Evolutionary conservation across 2,329 filamentous ascomycete genomes (phyloP).

Genomic region (Pleoardoris graminearum): DNA sequence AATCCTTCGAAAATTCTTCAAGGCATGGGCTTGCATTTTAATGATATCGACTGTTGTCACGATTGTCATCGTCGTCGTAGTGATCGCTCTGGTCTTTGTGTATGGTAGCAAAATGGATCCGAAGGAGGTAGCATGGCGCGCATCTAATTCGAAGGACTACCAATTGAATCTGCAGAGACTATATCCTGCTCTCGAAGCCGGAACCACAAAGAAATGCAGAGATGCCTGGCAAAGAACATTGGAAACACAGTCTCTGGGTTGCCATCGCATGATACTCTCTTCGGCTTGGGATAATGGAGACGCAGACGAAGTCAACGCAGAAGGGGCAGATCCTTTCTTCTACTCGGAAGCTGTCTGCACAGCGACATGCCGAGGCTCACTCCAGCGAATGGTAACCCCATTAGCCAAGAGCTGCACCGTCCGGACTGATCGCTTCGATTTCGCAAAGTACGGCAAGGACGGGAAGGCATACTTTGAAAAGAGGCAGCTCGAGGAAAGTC

Average conservation of each 20-base stretch:
- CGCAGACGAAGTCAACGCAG: constrained; percentile 2
- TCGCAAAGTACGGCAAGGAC: constrained; percentile 12
- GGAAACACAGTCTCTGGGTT: not conserved
- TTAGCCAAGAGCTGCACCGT: constrained; percentile 3
- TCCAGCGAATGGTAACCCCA: not conserved
- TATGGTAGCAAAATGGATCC: not conserved
- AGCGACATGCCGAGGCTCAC: not conserved
- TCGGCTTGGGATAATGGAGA: constrained; percentile 16
- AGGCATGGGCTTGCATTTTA: constrained; percentile 1
- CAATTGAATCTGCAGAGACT: constrained; percentile 13
- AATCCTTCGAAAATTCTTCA: constrained; percentile 1
- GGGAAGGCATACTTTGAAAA: constrained; percentile 13
- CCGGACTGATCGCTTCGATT: constrained; percentile 16
- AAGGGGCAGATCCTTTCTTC: constrained; percentile 9
- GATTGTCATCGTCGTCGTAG: constrained; percentile 7
- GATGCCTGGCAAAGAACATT: constrained; percentile 6
- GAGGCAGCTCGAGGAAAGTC: constrained; percentile 10
- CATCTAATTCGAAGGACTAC: constrained; percentile 12
- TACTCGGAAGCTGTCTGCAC: constrained; percentile 12
- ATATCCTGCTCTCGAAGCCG: constrained; percentile 15
- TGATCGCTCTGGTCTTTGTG: not conserved
- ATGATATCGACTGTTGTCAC: constrained; percentile 2
- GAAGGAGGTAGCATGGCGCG: constrained; percentile 11
- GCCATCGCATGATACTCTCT: constrained; percentile 16
- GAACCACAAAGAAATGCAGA: constrained; percentile 10